Conservation (phyloP, 179 eudicot genomes). For the Corrigiola litoralis region DNA sequence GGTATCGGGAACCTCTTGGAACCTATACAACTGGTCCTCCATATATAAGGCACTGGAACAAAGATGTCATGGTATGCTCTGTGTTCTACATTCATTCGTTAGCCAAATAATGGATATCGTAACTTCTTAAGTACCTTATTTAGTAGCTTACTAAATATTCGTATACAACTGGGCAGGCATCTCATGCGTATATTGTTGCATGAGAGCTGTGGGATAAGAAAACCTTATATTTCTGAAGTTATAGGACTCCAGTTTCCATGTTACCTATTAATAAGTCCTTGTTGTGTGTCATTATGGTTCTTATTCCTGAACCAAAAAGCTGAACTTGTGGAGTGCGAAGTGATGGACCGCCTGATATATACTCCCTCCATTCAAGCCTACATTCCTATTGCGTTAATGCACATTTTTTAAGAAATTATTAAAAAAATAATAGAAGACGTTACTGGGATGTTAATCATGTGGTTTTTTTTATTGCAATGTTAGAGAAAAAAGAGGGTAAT, state of each 20-base stretch:
- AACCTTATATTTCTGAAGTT: background rate
- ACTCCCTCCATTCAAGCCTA: too few species aligned
- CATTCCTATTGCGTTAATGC: too few species aligned
- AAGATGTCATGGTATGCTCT: slow-evolving; percentile 48
- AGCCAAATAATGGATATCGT: too few species aligned
- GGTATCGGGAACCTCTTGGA: slow-evolving; percentile 87
- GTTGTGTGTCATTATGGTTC: background rate
- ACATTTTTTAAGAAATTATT: too few species aligned
- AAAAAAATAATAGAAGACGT: too few species aligned
- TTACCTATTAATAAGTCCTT: background rate
- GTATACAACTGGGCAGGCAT: background rate
- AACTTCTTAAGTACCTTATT: background rate
- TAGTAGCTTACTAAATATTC: background rate
- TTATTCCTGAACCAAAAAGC: too few species aligned
- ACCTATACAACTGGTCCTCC: slow-evolving; percentile 83
- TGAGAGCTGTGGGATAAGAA: background rate
- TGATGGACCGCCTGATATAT: too few species aligned
- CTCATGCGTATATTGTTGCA: background rate
- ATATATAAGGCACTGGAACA: slow-evolving; percentile 61
- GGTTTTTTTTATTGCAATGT: too few species aligned
- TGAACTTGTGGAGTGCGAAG: too few species aligned
- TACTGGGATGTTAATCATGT: too few species aligned
- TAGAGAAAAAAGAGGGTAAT: too few species aligned
- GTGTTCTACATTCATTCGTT: too few species aligned
- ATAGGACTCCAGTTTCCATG: background rate